Base-by-base conservation (phyloP, 2,329 filamentous ascomycete genomes). In the Fusarium papillatum region DNA sequence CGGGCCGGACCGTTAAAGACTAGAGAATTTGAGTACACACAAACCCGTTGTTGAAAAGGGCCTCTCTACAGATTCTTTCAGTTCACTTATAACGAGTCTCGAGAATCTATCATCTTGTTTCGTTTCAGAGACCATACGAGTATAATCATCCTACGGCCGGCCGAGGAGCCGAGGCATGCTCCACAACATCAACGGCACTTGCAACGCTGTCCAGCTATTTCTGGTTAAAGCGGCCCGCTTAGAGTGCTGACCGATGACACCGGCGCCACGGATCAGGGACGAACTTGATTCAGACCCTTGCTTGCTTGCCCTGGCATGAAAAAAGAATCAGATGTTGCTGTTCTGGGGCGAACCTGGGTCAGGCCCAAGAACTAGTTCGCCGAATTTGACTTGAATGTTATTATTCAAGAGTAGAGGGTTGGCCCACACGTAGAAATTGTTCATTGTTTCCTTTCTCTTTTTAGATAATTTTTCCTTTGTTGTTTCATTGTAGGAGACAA, bases 1-100 rank as follows among this genome's bases (percentile, higher is more conserved):
- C 75, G 75, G 75, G 68, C 59, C 75, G 75, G 34, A 71, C 75
- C 74, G 74, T 69, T 19, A 11, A 34, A 36, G 16, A 48, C n/a
- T 57, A 17, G 13, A 57, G 53, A 31, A 34, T 34, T 17, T 17
- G 29, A 34, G 11, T 31, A 9, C 8, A 14, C 17, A 14, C 19
- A 31, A 31, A 22, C 50, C 11, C 31, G 31, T 19, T n/a, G 16
- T 7, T 57, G 29, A 31, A 36, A 16, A 16, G 11, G 26, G 5
- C 2, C 8, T 16, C 34, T 57, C 9, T 22, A 8, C 29, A 2
- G 16, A 34, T 16, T 34, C 14, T 9, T 63, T 14, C 19, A 60
- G 10, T 5, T 17, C 7, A 46, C 39, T 46, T 24, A 7, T 13
- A 26, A 16, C 19, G 6, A 63, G 31, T 19, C 19, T 31, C 19